These are phyloP conservation scores for Neurospora sp. DNA, from an alignment of 495 filamentous ascomycete species.

Conservation along the genomic window DNA sequence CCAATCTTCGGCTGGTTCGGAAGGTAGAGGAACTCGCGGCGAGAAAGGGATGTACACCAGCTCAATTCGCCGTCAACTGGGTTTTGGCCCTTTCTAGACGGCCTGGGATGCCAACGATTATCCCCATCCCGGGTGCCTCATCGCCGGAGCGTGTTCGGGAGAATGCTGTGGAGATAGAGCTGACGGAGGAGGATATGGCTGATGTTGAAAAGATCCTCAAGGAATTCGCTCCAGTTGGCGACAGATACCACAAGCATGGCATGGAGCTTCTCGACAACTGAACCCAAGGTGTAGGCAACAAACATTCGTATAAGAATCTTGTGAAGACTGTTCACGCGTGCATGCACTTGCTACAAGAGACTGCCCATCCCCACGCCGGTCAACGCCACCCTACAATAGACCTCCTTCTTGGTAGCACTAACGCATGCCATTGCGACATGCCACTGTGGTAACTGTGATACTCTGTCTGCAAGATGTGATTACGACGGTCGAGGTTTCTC, in stretches of 20 bases:
- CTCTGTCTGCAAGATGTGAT: not conserved
- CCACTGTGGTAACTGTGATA: not conserved
- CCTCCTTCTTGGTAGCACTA: too few relatives aligned
- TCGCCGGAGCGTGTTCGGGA: constrained; percentile 36
- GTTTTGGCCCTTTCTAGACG: constrained; percentile 40
- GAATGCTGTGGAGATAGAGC: constrained; percentile 36
- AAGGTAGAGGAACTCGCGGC: constrained; percentile 57
- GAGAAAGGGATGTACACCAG: constrained; percentile 58
- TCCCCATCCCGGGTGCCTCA: constrained; percentile 73
- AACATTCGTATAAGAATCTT: not conserved
- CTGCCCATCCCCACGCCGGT: not conserved
- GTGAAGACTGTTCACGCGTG: not conserved
- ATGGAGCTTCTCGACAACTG: constrained; percentile 11
- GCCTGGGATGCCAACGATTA: constrained; percentile 57
- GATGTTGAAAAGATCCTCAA: constrained; percentile 36
- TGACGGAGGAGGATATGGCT: constrained; percentile 38
- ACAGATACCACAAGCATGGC: constrained; percentile 24
- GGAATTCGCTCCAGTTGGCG: constrained; percentile 29
- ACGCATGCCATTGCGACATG: not conserved
- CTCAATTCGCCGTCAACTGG: constrained; percentile 75
- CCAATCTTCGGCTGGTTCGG: constrained; percentile 63
- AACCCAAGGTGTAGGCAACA: not conserved
- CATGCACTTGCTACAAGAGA: not conserved
- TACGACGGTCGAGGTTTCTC: not conserved
- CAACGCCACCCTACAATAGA: not conserved